Evolutionary conservation across 1,284 basidiomycete genomes (phyloP).

Genomic region (Heliocybe sulcata): DNA sequence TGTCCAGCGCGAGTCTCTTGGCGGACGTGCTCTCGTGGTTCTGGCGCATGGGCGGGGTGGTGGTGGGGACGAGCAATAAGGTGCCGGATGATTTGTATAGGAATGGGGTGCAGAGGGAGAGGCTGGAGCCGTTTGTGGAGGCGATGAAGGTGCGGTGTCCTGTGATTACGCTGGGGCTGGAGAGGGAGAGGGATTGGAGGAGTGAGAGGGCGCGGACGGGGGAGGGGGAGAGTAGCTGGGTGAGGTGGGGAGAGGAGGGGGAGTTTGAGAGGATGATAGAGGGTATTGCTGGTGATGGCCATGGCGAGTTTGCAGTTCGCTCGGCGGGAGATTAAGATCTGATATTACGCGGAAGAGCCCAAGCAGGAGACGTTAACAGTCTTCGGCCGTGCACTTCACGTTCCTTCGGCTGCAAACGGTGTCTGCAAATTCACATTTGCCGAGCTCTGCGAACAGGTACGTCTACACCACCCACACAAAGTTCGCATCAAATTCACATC

Average conservation of each 20-base stretch:
- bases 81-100: constrained; percentile 65
- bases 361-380: constrained; percentile 13
- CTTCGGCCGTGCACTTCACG: constrained; percentile 39
- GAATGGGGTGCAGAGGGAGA: constrained; percentile 60
- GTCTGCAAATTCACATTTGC: constrained; percentile 50
- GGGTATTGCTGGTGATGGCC: constrained; percentile 3
- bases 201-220: constrained; percentile 13
- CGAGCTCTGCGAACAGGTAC: constrained; percentile 54
- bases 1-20: constrained; percentile 57
- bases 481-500: neutral
- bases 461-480: constrained; percentile 4
- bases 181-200: constrained; percentile 38
- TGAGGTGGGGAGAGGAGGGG: constrained; percentile 15
- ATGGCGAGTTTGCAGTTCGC: constrained; percentile 1
- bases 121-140: constrained; percentile 58
- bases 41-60: constrained; percentile 69
- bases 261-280: constrained; percentile 18
- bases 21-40: constrained; percentile 71
- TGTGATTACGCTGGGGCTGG: constrained; percentile 43
- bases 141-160: constrained; percentile 59
- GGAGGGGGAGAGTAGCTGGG: constrained; percentile 25
- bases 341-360: constrained; percentile 1
- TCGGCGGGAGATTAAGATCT: neutral
- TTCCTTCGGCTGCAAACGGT: constrained; percentile 38
- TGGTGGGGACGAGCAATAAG: constrained; percentile 49